phyloP scores from a whole-genome alignment of 108 stramenopile species.

The Skeletonema marinoi region DNA sequence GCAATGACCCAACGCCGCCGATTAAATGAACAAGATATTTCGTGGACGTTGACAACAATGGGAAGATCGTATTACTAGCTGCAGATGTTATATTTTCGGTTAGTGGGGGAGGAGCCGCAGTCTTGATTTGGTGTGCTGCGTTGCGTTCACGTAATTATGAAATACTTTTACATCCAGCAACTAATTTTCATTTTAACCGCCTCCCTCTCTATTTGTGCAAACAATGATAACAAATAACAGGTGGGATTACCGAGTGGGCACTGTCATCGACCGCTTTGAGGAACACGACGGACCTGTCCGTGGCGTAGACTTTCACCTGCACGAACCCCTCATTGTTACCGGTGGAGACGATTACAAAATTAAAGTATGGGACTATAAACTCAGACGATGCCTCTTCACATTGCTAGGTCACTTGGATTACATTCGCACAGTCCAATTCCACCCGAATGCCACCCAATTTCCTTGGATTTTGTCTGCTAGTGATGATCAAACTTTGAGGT shows the following conservation, averaged over 20 bases:
- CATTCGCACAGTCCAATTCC: constrained; percentile 99
- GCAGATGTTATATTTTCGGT: too few species aligned
- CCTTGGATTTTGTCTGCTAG: constrained; percentile 94
- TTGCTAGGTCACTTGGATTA: constrained; percentile 99
- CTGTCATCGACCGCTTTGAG: constrained; percentile 97
- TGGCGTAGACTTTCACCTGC: constrained; percentile 97
- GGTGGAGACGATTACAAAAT: constrained; percentile 99
- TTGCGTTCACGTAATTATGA: too few species aligned
- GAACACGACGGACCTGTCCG: constrained; percentile 99
- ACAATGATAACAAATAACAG: constrained; percentile 62
- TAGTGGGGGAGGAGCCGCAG: too few species aligned
- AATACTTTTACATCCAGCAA: background rate
- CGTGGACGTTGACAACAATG: background rate
- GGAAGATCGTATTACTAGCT: too few species aligned
- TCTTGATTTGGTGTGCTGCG: too few species aligned
- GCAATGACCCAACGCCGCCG: background rate
- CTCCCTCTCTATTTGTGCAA: background rate
- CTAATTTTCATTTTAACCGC: background rate
- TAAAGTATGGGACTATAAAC: constrained; percentile 99
- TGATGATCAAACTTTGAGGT: constrained; percentile 96
- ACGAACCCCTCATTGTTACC: constrained; percentile 94
- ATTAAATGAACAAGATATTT: background rate
- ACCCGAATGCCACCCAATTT: constrained; percentile 92
- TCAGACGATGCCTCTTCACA: constrained; percentile 97
- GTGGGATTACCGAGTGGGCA: constrained; percentile 99